Conservation (phyloP, 148 eudicot species). For the Vaccinium macrocarpon region DNA sequence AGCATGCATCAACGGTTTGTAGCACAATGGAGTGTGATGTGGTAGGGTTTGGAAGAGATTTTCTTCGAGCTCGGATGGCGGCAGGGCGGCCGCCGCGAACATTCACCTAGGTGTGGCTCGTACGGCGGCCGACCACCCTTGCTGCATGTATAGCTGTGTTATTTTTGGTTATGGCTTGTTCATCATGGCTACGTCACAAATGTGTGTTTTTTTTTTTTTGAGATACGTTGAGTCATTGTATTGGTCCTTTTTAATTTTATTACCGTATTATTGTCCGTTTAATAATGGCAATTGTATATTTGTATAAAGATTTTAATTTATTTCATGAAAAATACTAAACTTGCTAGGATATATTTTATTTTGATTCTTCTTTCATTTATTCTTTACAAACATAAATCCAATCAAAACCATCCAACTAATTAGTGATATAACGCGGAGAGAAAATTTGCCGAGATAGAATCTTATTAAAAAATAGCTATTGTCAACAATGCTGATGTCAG, state of each 20-base stretch:
- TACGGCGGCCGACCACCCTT: background rate
- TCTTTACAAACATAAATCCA: no score
- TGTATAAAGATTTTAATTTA: no score
- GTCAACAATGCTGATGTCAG: background rate
- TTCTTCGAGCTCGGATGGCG: background rate
- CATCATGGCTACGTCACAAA: background rate
- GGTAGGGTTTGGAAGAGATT: constrained; percentile 15
- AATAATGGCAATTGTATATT: no score
- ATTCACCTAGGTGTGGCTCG: constrained; percentile 2
- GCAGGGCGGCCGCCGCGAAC: constrained; percentile 5
- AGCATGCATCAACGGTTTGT: constrained; percentile 17
- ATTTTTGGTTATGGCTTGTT: background rate
- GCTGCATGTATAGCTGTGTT: background rate
- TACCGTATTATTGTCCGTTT: no score
- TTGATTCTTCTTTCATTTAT: no score
- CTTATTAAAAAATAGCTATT: no score
- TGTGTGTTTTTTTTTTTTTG: background rate
- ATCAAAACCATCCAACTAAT: background rate
- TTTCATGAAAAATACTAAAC: no score
- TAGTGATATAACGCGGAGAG: background rate
- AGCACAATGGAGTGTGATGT: constrained; percentile 22
- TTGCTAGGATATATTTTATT: no score
- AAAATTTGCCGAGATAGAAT: no score
- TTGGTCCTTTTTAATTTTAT: no score
- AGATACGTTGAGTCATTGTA: no score